Percentiles rank a stretch among this genome's conserved stretches.
Evolutionary conservation across 495 filamentous ascomycete genomes (phyloP).

Genomic region (Penicillium soppii): DNA sequence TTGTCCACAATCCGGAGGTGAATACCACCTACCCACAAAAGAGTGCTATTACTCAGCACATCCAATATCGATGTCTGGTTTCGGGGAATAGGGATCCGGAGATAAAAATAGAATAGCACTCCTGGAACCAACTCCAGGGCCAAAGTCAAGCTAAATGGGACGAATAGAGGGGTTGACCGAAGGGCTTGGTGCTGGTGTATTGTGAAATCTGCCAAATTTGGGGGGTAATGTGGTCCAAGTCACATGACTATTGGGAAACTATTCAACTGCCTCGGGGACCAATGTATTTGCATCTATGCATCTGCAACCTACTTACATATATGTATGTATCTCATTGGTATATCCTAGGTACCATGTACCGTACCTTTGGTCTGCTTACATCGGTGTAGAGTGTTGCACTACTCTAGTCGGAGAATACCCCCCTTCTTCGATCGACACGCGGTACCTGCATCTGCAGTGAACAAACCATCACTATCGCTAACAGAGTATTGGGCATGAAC

Average conservation of each 20-base stretch:
- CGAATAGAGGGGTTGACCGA: constrained; percentile 26
- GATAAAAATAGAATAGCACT: neutral
- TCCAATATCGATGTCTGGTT: neutral
- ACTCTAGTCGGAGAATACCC: neutral
- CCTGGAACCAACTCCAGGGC: neutral
- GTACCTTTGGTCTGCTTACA: neutral
- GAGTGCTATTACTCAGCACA: constrained; percentile 18
- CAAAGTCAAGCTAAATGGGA: neutral
- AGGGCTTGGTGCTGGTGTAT: too few species aligned
- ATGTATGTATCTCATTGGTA: neutral
- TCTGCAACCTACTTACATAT: too few species aligned
- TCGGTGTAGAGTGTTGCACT: neutral
- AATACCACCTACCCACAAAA: constrained; percentile 28
- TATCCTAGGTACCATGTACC: neutral
- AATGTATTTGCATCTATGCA: neutral
- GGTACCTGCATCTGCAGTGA: neutral
- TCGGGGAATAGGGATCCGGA: neutral
- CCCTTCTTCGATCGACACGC: neutral
- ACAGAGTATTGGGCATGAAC: too few species aligned
- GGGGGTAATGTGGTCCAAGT: too few species aligned
- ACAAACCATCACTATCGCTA: too few species aligned
- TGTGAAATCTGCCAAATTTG: too few species aligned
- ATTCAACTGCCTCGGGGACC: constrained; percentile 15
- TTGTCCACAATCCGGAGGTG: constrained; percentile 21
- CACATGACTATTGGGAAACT: constrained; percentile 19